Evolutionary conservation across 2,329 filamentous ascomycete species (phyloP), one percentile per base, ranked within the genome.

Genomic region (Nemania abortiva): DNA sequence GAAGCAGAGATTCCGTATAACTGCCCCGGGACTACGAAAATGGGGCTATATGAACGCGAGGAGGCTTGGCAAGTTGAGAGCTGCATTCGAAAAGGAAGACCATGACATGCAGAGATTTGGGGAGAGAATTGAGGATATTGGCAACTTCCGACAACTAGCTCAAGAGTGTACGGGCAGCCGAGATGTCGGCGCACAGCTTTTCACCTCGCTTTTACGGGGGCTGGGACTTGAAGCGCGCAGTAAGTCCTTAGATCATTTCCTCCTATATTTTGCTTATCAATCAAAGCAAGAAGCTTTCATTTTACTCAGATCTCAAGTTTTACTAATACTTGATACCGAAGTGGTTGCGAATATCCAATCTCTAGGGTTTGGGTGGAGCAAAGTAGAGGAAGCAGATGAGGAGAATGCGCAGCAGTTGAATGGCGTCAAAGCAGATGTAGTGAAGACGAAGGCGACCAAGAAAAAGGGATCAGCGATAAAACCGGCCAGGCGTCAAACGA

Each of bases 321-420:
- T 53, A 54, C 68, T 70, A 27, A 70, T 49, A 6, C 10, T 22
- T 53, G 6, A 10, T 55, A 18, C 55, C 13, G 2, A 54, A 70
- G 68, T 98, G 84, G 89, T 98, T 2, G 90, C 91, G 10, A 98
- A 90, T 77, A 78, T 99, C 49, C 96, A 98, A 77, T 91, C 94
- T 0, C 82, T 93, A 24, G 96, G 96, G 0, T 97, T 97, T 79
- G 94, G 94, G 1, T 98, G 94, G 90, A 97, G 89, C 69, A 97
- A 95, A 79, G 82, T 87, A 11, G 96, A 99, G 80, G 92, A 96
- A 60, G 93, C 92, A 5, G 88, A 89, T 13, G 80, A 82, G 1
- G 85, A 86, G 73, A 87, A 83, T 72, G 79, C 66, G 57, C 61
- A 29, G 29, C 59, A 54, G 7, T 62, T 70, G 1, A 75, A 69